A percentile compares a stretch with the other conserved stretches of the same genome.
Evolutionary conservation across 2,329 filamentous ascomycete species (phyloP).

Genomic region (Aspergillus sp.): DNA sequence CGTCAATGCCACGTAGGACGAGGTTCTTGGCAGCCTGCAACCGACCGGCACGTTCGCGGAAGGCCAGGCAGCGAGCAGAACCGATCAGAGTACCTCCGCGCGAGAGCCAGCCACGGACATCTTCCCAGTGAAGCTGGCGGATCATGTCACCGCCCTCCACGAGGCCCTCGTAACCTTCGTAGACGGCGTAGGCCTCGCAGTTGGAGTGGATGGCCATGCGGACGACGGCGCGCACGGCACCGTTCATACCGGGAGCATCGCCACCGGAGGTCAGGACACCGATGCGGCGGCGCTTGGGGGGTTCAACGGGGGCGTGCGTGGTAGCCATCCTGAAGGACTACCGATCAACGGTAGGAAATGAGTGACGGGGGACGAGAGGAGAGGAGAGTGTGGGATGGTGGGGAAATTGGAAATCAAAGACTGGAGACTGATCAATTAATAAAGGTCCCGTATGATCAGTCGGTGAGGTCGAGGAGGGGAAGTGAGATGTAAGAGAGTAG

Average conservation of each 20-base stretch:
- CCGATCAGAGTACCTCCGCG: slow-evolving; percentile 96
- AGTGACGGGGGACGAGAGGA: slow-evolving; percentile 1
- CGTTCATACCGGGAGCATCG: slow-evolving; percentile 94
- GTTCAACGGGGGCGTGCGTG: slow-evolving; percentile 17
- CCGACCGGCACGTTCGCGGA: slow-evolving; percentile 84
- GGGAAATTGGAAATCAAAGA: not conserved
- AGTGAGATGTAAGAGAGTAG: not conserved
- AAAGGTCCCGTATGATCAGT: not conserved
- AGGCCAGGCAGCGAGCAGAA: slow-evolving; percentile 87
- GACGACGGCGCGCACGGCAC: slow-evolving; percentile 83
- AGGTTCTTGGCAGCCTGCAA: slow-evolving; percentile 90
- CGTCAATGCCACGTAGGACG: slow-evolving; percentile 88
- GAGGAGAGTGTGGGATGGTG: slow-evolving; percentile 4
- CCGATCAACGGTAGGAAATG: slow-evolving; percentile 2
- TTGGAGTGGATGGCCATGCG: slow-evolving; percentile 84
- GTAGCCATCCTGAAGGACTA: slow-evolving; percentile 18
- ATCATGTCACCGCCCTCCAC: slow-evolving; percentile 89
- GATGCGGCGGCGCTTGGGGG: slow-evolving; percentile 62
- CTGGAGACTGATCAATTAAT: slow-evolving; percentile 17
- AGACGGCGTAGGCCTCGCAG: slow-evolving; percentile 77
- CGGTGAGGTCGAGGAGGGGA: slow-evolving; percentile 11
- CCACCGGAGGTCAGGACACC: slow-evolving; percentile 93
- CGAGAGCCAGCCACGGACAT: slow-evolving; percentile 90
- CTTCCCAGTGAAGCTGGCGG: slow-evolving; percentile 82
- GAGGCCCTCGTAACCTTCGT: slow-evolving; percentile 94